Base-by-base conservation (phyloP, 306 rosid genomes). In the Pterocarpus santalinus region DNA sequence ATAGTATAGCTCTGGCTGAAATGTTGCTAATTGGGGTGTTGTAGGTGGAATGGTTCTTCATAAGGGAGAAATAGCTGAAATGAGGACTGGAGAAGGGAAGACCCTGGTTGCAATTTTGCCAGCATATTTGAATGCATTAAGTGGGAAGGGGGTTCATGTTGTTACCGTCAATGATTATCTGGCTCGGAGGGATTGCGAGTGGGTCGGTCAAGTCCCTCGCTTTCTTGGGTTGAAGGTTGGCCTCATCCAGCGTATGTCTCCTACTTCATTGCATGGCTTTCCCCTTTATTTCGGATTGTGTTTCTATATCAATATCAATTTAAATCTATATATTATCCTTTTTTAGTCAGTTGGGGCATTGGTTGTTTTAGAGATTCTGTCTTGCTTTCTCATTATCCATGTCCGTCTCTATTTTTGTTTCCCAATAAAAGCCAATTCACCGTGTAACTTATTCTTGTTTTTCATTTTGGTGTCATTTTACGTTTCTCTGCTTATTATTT, bases 141-240 rank as follows among this genome's bases (percentile, higher is more conserved):
- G 85, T 57, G 99, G 99, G 73, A 93, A 89, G 71, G 99, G 99
- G 39, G 98, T 95, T 78, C 98, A 93, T 82, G 93, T 95, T 77
- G 98, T 95, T 73, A 95, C 99, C 46, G 98, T 95, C 69, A 95
- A 95, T 43, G 99, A 95, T 78, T 93, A 95, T 90, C 89, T 95
- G 74, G 99, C 99, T 52, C 91, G 98, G 38, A 86, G 98, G 5
- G 99, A 95, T 80, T 93, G 98, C 66, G 99, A 95, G 85, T 95
- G 99, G 99, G 99, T 95, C 81, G 99, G 98, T 80, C 99, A 95
- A 86, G 96, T 95, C 79, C 96, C 98, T 58, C 98, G 99, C 82
- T 95, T 95, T 88, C 99, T 95, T 81, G 98, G 99, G 76, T 79
- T 95, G 94, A 93, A 93, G 96, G 99, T 95, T 90, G 99, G 99